Evolutionary conservation across 345 rosid genomes (phyloP).

Genomic region (Erysimum cheiranthoides): DNA sequence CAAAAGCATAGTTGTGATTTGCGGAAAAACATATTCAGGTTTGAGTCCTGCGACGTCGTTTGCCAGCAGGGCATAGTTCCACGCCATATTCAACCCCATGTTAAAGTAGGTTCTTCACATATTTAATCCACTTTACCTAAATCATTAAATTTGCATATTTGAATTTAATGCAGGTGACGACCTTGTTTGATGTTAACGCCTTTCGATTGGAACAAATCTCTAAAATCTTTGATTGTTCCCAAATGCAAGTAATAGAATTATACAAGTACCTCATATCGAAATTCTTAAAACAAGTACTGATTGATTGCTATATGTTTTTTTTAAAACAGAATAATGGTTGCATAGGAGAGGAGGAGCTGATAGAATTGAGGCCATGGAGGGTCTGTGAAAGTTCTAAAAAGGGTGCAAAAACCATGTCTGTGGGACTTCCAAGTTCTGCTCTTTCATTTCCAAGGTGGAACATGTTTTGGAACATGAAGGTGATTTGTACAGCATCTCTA

Average conservation of each 20-base stretch:
- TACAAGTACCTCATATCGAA: too few relatives aligned
- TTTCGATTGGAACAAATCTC: background rate
- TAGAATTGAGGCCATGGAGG: background rate
- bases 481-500: background rate
- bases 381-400: background rate
- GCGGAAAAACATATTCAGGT: background rate
- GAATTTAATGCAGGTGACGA: background rate
- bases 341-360: background rate
- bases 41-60: background rate
- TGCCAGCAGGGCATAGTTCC: background rate
- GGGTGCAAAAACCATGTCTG: background rate
- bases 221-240: background rate
- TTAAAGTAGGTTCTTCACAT: background rate
- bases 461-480: conserved; percentile 15
- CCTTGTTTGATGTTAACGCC: background rate
- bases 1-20: background rate
- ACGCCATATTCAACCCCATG: background rate
- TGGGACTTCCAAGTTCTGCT: background rate
- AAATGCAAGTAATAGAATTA: background rate
- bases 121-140: background rate
- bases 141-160: background rate
- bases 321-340: background rate
- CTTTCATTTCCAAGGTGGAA: conserved; percentile 1
- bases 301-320: too few relatives aligned
- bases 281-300: too few relatives aligned